A percentile compares a stretch with the other conserved stretches of the same genome.
Evolutionary conservation across 2,329 filamentous ascomycete genomes (phyloP).

Genomic region (Colletotrichum chrysophilum): DNA sequence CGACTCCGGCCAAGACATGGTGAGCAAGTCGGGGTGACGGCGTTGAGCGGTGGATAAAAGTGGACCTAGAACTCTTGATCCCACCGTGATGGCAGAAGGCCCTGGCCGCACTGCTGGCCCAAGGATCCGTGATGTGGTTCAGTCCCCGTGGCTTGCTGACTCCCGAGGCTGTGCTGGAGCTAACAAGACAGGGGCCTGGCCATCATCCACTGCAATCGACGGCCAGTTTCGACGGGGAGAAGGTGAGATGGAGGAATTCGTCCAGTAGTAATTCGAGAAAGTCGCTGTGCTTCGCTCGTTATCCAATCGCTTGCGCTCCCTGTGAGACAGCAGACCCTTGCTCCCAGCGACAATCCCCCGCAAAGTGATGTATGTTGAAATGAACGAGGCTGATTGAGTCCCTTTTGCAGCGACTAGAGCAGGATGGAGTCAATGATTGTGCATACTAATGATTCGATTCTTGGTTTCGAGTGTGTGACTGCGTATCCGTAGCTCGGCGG

Average conservation of each 20-base stretch:
- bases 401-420: not conserved
- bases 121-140: slow-evolving; percentile 15
- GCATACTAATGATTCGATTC: not conserved
- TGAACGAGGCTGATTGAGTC: slow-evolving; percentile 4
- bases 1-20: slow-evolving; percentile 18
- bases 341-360: slow-evolving; percentile 12
- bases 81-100: slow-evolving; percentile 4
- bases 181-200: slow-evolving; percentile 8
- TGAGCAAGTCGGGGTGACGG: slow-evolving; percentile 13
- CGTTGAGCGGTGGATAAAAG: slow-evolving; percentile 18
- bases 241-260: not conserved
- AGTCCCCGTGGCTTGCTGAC: slow-evolving; percentile 21
- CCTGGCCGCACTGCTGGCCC: not conserved
- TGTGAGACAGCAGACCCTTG: slow-evolving; percentile 7
- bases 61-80: slow-evolving; percentile 1
- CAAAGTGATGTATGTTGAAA: not conserved
- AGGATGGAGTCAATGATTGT: slow-evolving; percentile 1
- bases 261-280: slow-evolving; percentile 8
- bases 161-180: slow-evolving; percentile 19
- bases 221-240: not conserved
- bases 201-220: not conserved
- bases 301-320: slow-evolving; percentile 24
- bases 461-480: not conserved
- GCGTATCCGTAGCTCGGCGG: not conserved
- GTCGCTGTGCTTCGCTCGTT: slow-evolving; percentile 11